Conservation (phyloP, 2,329 filamentous ascomycete genomes). For the Herpotrichia juniperi region DNA sequence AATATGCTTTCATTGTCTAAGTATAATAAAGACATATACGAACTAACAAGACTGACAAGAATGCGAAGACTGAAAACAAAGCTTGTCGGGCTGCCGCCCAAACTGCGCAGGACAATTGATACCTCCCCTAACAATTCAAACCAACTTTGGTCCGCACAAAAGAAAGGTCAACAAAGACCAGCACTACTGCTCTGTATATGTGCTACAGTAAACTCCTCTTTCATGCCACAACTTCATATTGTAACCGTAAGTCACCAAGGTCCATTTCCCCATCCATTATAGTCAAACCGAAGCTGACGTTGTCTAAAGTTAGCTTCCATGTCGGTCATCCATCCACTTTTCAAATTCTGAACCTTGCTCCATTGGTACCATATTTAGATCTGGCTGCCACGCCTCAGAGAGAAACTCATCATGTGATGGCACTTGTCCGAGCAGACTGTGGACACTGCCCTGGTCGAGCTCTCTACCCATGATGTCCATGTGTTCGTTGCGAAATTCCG, state of each 20-base stretch:
- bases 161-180: background rate
- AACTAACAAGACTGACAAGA: background rate
- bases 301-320: constrained; percentile 13
- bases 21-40: background rate
- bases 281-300: background rate
- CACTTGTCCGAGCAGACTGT: constrained; percentile 31
- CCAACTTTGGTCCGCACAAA: background rate
- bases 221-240: background rate
- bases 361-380: constrained; percentile 41
- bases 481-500: constrained; percentile 37
- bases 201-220: constrained; percentile 2
- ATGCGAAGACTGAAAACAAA: background rate
- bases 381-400: constrained; percentile 44
- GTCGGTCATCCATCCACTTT: constrained; percentile 50
- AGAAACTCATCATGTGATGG: constrained; percentile 32
- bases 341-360: constrained; percentile 54
- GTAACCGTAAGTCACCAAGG: background rate
- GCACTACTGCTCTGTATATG: background rate
- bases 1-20: background rate
- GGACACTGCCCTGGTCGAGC: constrained; percentile 33
- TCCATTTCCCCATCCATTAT: background rate
- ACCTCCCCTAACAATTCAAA: constrained; percentile 6
- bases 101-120: constrained; percentile 17
- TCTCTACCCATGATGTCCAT: constrained; percentile 37
- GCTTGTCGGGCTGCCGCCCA: constrained; percentile 15